Base-by-base conservation (phyloP, 129 eudicot species). In the Saposhnikovia divaricata region DNA sequence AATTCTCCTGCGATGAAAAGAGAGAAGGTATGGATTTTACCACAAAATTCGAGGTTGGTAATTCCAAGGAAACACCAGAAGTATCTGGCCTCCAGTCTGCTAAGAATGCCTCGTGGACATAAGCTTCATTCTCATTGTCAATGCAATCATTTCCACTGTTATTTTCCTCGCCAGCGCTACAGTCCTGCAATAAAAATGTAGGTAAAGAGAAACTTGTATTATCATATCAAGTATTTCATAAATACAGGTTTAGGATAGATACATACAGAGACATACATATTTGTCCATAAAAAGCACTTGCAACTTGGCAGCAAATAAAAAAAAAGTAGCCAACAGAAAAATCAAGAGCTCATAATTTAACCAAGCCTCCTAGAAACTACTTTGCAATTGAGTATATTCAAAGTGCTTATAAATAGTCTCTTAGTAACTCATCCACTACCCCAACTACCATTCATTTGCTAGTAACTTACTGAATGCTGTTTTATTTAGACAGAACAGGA, bases 81-180 rank as follows among this genome's bases (percentile, higher is more conserved):
- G 66, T 80, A 73, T 82, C 87, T 1, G 98, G 98, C 76, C 91
- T 87, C 98, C 97, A 95, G 86, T 95, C 97, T n/a, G 97, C 90
- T 85, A 95, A 90, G 83, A 95, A 95, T 37, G 97, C 98, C 85
- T 95, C 98, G n/a, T 95, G 97, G 47, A 95, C 96, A 76, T 95
- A 95, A 48, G 97, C 96, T 89, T 85, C 91, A 53, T 89, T 90
- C 72, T 90, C 93, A 71, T 89, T 89, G 76, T 92, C 89, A 47
- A 77, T 82, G 51, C 76, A 85, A 78, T 90, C 89, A 72, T 91
- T 88, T 61, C 88, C 91, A 61, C 83, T 86, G 79, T 87, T 84
- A 77, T 85, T 86, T 86, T 86, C 93, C 73, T 86, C 92, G 53
- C 80, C 82, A 9, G 85, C 87, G 77, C 83, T 76, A 37, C 77